phyloP scores from a whole-genome alignment of 768 basidiomycete genomes.

The Pleurotus pulmonarius region DNA sequence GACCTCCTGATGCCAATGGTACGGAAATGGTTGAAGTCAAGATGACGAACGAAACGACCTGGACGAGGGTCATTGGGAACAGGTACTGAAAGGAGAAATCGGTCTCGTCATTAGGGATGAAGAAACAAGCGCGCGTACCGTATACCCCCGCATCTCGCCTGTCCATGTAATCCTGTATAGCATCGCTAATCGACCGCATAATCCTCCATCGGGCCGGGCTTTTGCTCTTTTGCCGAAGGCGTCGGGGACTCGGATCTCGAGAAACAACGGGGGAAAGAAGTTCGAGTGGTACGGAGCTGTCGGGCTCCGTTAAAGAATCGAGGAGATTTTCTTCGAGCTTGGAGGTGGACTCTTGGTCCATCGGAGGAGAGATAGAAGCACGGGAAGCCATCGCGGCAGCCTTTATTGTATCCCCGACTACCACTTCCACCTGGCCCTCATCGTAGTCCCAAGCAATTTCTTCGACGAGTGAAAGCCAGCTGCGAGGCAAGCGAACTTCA shows the following conservation, averaged over 20 bases:
- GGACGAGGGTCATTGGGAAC: constrained; percentile 67
- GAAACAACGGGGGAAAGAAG: constrained; percentile 76
- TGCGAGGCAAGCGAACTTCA: constrained; percentile 80
- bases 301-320: constrained; percentile 54
- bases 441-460: constrained; percentile 74
- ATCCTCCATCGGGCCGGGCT: constrained; percentile 85
- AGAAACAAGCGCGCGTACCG: constrained; percentile 37
- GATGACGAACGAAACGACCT: constrained; percentile 76
- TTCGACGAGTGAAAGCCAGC: constrained; percentile 79
- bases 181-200: constrained; percentile 73
- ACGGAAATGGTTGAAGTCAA: constrained; percentile 96
- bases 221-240: constrained; percentile 71
- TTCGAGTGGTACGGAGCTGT: constrained; percentile 69
- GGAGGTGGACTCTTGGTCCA: constrained; percentile 37
- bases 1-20: constrained; percentile 95
- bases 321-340: constrained; percentile 60
- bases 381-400: constrained; percentile 63
- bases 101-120: background rate
- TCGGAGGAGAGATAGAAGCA: constrained; percentile 32
- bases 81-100: constrained; percentile 44
- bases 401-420: constrained; percentile 59
- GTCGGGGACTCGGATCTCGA: constrained; percentile 78
- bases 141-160: constrained; percentile 66
- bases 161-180: constrained; percentile 68
- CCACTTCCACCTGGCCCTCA: constrained; percentile 34